These are phyloP conservation scores for Penicillium steckii DNA, from an alignment of 495 filamentous ascomycete species.

Conservation along the genomic window DNA sequence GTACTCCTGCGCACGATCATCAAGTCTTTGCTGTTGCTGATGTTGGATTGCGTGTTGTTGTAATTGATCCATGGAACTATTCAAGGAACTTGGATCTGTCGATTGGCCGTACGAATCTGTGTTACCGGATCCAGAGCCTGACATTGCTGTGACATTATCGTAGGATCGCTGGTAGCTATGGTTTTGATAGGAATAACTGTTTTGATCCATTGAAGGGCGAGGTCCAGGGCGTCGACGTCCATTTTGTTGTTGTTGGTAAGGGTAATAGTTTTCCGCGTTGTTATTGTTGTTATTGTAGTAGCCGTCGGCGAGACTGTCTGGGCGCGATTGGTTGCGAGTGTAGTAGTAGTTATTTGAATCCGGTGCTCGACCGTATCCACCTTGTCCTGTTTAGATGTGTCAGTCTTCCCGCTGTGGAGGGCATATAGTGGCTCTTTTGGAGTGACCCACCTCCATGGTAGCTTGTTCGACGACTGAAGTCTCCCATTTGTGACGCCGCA, in stretches of 20 bases:
- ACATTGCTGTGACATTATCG: constrained; percentile 76
- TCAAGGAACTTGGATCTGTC: constrained; percentile 87
- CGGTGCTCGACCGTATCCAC: neutral
- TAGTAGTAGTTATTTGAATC: constrained; percentile 54
- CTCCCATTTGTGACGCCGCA: constrained; percentile 33
- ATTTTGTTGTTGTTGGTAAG: constrained; percentile 30
- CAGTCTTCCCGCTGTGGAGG: neutral
- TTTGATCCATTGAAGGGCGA: constrained; percentile 51
- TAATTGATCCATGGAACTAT: constrained; percentile 80
- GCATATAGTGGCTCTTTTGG: neutral
- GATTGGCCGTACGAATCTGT: constrained; percentile 73
- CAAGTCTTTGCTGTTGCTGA: constrained; percentile 24
- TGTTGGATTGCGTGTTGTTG: constrained; percentile 49
- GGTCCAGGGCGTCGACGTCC: constrained; percentile 43
- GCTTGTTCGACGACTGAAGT: constrained; percentile 60
- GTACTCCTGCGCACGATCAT: constrained; percentile 57
- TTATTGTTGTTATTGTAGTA: constrained; percentile 40
- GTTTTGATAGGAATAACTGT: constrained; percentile 22
- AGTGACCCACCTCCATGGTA: constrained; percentile 56
- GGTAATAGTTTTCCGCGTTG: constrained; percentile 37
- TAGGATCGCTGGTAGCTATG: constrained; percentile 70
- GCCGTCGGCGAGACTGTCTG: constrained; percentile 57
- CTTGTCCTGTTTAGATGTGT: neutral
- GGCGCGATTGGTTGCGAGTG: constrained; percentile 45
- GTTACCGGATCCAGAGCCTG: constrained; percentile 62